Evolutionary conservation across 495 filamentous ascomycete genomes (phyloP).

Genomic region (Umbilicaria muhlenbergii): DNA sequence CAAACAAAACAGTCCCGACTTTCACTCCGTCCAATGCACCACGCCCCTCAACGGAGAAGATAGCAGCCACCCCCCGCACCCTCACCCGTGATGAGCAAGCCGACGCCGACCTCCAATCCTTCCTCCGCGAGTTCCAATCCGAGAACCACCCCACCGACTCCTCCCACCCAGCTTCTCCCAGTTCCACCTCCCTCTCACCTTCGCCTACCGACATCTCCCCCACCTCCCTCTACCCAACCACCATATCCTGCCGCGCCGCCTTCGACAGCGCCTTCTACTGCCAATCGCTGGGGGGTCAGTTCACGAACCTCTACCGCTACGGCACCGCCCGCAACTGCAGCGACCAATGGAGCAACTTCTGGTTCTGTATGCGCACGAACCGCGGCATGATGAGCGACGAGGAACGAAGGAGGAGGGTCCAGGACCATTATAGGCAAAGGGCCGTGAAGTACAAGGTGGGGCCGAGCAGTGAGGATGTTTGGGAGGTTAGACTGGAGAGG

Average conservation of each 20-base stretch:
- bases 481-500: slow-evolving; percentile 47
- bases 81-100: slow-evolving; percentile 40
- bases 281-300: slow-evolving; percentile 80
- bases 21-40: background rate
- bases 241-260: slow-evolving; percentile 73
- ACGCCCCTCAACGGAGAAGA: slow-evolving; percentile 1
- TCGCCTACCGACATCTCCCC: slow-evolving; percentile 27
- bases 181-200: background rate
- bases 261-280: slow-evolving; percentile 96
- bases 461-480: slow-evolving; percentile 84
- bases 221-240: slow-evolving; percentile 54
- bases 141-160: slow-evolving; percentile 3
- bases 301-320: slow-evolving; percentile 73
- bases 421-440: slow-evolving; percentile 57
- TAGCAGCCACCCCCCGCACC: slow-evolving; percentile 21
- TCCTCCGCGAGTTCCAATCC: slow-evolving; percentile 35
- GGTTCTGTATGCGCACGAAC: slow-evolving; percentile 87
- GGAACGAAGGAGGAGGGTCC: slow-evolving; percentile 40
- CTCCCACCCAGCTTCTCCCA: slow-evolving; percentile 4
- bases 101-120: slow-evolving; percentile 42
- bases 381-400: slow-evolving; percentile 26
- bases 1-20: slow-evolving; percentile 1
- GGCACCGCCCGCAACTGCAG: slow-evolving; percentile 56
- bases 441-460: slow-evolving; percentile 55
- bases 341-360: slow-evolving; percentile 77